Evolutionary conservation across 1,284 basidiomycete genomes (phyloP).

Genomic region (Fomitopsis betulina): DNA sequence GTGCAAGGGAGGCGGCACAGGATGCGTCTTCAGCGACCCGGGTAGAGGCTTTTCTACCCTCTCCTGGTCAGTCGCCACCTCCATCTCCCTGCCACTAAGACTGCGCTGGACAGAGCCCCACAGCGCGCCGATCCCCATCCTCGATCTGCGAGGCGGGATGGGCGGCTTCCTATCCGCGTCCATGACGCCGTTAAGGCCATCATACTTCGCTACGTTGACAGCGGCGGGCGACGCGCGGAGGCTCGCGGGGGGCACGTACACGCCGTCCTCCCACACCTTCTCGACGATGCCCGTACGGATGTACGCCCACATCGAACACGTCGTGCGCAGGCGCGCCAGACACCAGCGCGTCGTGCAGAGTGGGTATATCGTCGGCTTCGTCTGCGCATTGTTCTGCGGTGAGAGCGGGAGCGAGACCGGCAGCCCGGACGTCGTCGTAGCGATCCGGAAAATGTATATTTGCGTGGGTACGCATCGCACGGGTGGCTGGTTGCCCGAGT

Average conservation of each 20-base stretch:
- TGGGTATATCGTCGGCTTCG: constrained; percentile 46
- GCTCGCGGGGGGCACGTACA: constrained; percentile 28
- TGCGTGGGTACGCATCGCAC: constrained; percentile 30
- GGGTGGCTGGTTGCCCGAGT: constrained; percentile 24
- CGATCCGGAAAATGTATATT: constrained; percentile 60
- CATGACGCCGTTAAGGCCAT: constrained; percentile 11
- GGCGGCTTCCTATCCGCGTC: constrained; percentile 19
- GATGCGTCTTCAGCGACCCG: constrained; percentile 20
- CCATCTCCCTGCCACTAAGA: constrained; percentile 16
- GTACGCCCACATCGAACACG: constrained; percentile 90
- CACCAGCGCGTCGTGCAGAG: constrained; percentile 79
- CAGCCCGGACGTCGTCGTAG: constrained; percentile 27
- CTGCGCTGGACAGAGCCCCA: constrained; percentile 31
- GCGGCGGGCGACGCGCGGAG: constrained; percentile 15
- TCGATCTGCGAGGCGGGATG: constrained; percentile 26
- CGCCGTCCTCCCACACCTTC: constrained; percentile 78
- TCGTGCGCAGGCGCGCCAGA: constrained; percentile 72
- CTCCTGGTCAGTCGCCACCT: constrained; percentile 7
- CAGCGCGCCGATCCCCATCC: constrained; percentile 28
- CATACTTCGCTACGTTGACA: constrained; percentile 17
- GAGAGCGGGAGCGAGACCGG: constrained; percentile 23
- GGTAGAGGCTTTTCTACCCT: constrained; percentile 15
- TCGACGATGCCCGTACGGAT: constrained; percentile 79
- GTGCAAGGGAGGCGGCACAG: constrained; percentile 32
- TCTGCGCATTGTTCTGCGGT: constrained; percentile 18